These are phyloP conservation scores for Cubamyces lactineus DNA, from an alignment of 768 basidiomycete genomes.

Conservation along the genomic window DNA sequence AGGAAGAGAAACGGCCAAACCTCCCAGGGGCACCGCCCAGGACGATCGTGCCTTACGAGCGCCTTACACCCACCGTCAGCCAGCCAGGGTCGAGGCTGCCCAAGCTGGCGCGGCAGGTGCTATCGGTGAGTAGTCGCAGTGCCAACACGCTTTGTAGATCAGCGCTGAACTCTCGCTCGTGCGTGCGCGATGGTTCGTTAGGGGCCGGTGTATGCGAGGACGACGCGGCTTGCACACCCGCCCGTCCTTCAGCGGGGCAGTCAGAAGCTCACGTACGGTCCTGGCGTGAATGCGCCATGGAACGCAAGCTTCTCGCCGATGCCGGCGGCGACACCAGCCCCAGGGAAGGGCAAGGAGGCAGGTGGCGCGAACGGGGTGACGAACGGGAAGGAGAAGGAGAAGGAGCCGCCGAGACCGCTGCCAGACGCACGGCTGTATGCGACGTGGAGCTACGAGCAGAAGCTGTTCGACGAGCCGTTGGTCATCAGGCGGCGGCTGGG, in stretches of 20 bases:
- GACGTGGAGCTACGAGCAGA: slow-evolving; percentile 54
- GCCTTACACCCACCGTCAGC: slow-evolving; percentile 65
- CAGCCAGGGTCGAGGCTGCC: slow-evolving; percentile 69
- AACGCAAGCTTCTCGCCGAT: slow-evolving; percentile 39
- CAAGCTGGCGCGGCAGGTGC: slow-evolving; percentile 63
- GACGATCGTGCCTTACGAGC: slow-evolving; percentile 47
- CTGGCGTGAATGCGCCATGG: slow-evolving; percentile 48
- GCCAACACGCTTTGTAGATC: not conserved
- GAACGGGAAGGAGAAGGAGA: slow-evolving; percentile 34
- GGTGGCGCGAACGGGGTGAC: slow-evolving; percentile 25
- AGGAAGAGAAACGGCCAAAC: slow-evolving; percentile 55
- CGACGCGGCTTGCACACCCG: slow-evolving; percentile 67
- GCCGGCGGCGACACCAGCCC: slow-evolving; percentile 25
- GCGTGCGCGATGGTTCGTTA: not conserved
- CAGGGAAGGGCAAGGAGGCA: slow-evolving; percentile 29
- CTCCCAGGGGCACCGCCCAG: slow-evolving; percentile 43
- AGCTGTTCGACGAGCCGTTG: slow-evolving; percentile 44
- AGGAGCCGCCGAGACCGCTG: slow-evolving; percentile 39
- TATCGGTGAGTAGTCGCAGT: slow-evolving; percentile 53
- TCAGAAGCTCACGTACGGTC: slow-evolving; percentile 46
- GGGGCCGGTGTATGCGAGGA: slow-evolving; percentile 61
- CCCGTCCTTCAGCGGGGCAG: slow-evolving; percentile 57
- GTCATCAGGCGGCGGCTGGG: slow-evolving; percentile 34
- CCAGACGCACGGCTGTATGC: slow-evolving; percentile 54
- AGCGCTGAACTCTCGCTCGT: not conserved